Percentiles rank a stretch among this genome's conserved stretches.
Evolutionary conservation across 345 rosid species (phyloP).

Genomic region (Cardamine resedifolia): DNA sequence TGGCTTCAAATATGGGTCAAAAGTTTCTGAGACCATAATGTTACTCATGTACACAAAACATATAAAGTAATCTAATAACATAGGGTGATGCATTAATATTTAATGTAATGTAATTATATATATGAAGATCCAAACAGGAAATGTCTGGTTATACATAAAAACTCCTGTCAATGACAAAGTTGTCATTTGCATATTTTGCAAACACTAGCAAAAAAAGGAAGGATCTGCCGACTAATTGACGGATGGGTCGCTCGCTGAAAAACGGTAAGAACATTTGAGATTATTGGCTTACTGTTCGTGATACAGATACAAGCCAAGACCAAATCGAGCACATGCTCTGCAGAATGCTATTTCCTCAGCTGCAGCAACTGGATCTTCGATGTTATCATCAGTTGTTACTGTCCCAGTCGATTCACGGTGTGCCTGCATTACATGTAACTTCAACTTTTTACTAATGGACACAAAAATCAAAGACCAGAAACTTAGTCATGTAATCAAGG

Average conservation of each 20-base stretch:
- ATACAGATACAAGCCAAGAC: constrained; percentile 88
- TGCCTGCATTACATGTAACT: constrained; percentile 50
- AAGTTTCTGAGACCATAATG: constrained; percentile 51
- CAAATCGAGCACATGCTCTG: constrained; percentile 94
- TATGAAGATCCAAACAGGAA: neutral
- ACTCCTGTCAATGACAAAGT: neutral
- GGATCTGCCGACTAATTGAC: neutral
- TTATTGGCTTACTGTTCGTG: constrained; percentile 59
- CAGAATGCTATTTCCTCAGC: constrained; percentile 98
- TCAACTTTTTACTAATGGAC: neutral
- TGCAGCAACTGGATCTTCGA: constrained; percentile 72
- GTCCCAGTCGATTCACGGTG: constrained; percentile 95
- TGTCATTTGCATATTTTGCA: constrained; percentile 2
- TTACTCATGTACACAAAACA: constrained; percentile 19
- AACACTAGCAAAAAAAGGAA: constrained; percentile 2
- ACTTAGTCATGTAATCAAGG: neutral
- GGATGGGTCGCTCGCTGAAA: neutral
- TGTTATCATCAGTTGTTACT: constrained; percentile 43
- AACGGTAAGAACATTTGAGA: neutral
- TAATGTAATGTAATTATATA: neutral
- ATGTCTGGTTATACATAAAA: constrained; percentile 4
- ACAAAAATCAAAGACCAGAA: neutral
- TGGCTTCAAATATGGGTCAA: constrained; percentile 66
- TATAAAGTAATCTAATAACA: neutral
- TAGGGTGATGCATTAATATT: neutral